Conservation (phyloP, 1,284 basidiomycete species). For the Ustilago lituana region DNA sequence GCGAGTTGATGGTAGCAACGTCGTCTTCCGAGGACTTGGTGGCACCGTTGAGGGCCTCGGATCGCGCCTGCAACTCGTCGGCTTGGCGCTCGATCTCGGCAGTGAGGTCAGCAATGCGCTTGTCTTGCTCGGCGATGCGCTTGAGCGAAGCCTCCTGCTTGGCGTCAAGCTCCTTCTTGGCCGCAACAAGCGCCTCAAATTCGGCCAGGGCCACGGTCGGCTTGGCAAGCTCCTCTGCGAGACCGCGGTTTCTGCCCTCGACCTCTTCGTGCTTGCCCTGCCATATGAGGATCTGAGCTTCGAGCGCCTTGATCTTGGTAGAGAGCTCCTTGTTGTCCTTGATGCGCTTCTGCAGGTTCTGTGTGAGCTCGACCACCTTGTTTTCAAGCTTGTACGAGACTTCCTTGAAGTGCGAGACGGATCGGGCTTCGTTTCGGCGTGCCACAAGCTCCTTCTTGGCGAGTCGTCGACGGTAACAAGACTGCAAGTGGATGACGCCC, state of each 20-base stretch:
- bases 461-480: conserved; percentile 86
- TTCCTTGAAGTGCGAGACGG: conserved; percentile 97
- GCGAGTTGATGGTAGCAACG: conserved; percentile 81
- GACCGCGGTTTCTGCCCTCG: conserved; percentile 79
- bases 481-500: conserved; percentile 86
- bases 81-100: conserved; percentile 78
- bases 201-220: conserved; percentile 79
- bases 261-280: conserved; percentile 86
- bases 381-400: conserved; percentile 98
- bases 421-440: conserved; percentile 89
- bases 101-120: conserved; percentile 78
- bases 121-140: conserved; percentile 84
- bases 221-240: conserved; percentile 77
- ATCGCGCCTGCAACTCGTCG: conserved; percentile 79
- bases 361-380: conserved; percentile 98
- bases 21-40: conserved; percentile 74
- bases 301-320: conserved; percentile 78
- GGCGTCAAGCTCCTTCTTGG: conserved; percentile 84
- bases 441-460: conserved; percentile 85
- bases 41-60: conserved; percentile 54
- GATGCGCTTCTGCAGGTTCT: conserved; percentile 89
- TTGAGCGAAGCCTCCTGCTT: conserved; percentile 80
- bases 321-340: conserved; percentile 90
- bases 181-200: conserved; percentile 79
- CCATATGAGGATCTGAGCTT: conserved; percentile 86